phyloP scores from a whole-genome alignment of 495 filamentous ascomycete genomes.

The Niebla homalea region DNA sequence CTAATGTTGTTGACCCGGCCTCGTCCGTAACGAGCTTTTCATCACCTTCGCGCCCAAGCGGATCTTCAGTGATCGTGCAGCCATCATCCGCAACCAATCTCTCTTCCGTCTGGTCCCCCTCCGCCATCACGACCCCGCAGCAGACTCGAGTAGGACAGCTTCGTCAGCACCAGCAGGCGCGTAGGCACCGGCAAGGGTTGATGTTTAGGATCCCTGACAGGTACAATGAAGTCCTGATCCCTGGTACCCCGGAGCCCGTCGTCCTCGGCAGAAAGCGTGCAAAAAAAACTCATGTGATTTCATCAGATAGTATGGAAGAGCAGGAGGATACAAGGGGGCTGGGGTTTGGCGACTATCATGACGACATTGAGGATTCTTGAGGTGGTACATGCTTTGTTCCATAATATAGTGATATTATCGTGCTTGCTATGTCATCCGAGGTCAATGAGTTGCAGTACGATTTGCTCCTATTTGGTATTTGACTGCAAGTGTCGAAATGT shows the following conservation, averaged over 20 bases:
- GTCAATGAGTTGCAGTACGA: neutral
- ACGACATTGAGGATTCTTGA: neutral
- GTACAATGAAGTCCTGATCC: neutral
- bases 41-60: no score
- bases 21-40: no score
- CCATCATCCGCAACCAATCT: neutral
- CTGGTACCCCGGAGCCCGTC: neutral
- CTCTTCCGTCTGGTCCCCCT: neutral
- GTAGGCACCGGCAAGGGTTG: neutral
- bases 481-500: no score
- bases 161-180: neutral
- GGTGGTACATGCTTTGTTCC: neutral
- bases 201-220: slow-evolving; percentile 4
- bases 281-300: neutral
- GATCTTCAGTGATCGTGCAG: no score
- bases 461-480: no score
- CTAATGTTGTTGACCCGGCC: no score
- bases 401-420: no score
- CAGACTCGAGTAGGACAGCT: neutral
- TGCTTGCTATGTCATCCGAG: neutral
- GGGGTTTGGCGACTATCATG: neutral
- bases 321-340: neutral
- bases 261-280: neutral
- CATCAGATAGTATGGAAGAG: neutral
- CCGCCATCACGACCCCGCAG: neutral